Evolutionary conservation across 225 moss, liverwort and hornwort genomes (phyloP), one percentile per base, ranked within the genome.

Genomic region (Marchantia polymorpha): DNA sequence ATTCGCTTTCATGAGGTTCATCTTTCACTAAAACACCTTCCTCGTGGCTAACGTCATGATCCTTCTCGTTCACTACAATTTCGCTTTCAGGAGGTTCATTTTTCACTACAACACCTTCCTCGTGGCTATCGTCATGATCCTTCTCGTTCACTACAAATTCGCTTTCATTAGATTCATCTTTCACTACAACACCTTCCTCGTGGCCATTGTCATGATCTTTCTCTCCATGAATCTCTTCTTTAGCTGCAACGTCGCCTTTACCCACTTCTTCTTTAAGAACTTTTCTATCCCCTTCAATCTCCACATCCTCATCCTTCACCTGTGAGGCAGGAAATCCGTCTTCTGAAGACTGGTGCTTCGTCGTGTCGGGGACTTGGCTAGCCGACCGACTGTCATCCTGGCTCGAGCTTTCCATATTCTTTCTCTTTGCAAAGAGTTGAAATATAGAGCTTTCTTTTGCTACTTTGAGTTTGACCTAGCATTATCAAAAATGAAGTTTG

Each of bases 361-460:
- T 50, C 13, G 13, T 64, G 0, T 77, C 64, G 50, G 15, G n/a
- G 23, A 46, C 22, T 53, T 61, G 68, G n/a, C 83, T 80, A 23
- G 74, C 55, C 29, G 67, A 72, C 22, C 79, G 86, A 72, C 77
- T 75, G 50, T 81, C 74, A 10, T 31, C 46, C 20, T 69, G 47
- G 27, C 64, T 73, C 26, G 69, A 58, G 27, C 54, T 78, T 64
- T 86, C 86, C 52, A 3, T 48, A 60, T 46, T 52, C 11, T 78
- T 84, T 75, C 75, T 83, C 76, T 93, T 93, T 10, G 87, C 93
- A 76, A 95, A 99, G 71, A 99, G 84, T 82, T 91, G 90, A 29
- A 92, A 91, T 83, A 95, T 93, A 72, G 87, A 85, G 82, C 93
- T 92, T 79, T 93, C 90, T 75, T 85, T 89, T 73, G 90, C 91